phyloP scores from a whole-genome alignment of 139 green algal species.

The Pseudopediastrum boryanum region DNA sequence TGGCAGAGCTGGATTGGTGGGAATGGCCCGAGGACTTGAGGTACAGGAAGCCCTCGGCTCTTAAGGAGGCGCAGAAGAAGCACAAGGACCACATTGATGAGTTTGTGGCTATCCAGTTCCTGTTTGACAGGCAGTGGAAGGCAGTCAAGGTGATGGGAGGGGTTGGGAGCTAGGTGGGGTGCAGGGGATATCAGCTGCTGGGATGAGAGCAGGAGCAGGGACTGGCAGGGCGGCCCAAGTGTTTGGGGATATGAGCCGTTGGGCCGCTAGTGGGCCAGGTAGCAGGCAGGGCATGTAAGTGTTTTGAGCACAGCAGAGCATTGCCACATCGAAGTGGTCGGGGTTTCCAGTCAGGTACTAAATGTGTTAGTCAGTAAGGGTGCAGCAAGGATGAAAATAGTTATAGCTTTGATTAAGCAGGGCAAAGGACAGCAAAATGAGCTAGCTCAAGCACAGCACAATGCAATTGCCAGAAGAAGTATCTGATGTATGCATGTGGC shows the following conservation, averaged over 20 bases:
- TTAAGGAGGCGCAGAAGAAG: conserved; percentile 52
- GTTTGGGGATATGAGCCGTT: not conserved
- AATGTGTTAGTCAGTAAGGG: no score
- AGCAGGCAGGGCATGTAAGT: no score
- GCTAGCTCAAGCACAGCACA: no score
- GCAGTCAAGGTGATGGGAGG: conserved; percentile 62
- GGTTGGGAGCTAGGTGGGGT: not conserved
- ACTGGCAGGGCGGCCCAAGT: not conserved
- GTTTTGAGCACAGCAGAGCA: no score
- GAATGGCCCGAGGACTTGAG: conserved; percentile 82
- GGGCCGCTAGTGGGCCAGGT: no score
- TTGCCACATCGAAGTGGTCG: no score
- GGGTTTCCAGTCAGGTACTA: no score
- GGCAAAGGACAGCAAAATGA: no score
- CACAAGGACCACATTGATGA: conserved; percentile 76
- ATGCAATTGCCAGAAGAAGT: no score
- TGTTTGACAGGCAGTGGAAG: conserved; percentile 96
- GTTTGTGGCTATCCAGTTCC: conserved; percentile 93
- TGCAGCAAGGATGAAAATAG: no score
- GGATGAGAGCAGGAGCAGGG: not conserved
- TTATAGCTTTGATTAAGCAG: no score
- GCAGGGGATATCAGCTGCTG: not conserved
- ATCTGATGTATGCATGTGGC: no score
- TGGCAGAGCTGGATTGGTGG: conserved; percentile 86
- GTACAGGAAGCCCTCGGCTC: conserved; percentile 38